Percentiles rank a stretch among this genome's conserved stretches.
Conservation (phyloP, 1,284 basidiomycete species). For the Marasmius tenuissimus region DNA sequence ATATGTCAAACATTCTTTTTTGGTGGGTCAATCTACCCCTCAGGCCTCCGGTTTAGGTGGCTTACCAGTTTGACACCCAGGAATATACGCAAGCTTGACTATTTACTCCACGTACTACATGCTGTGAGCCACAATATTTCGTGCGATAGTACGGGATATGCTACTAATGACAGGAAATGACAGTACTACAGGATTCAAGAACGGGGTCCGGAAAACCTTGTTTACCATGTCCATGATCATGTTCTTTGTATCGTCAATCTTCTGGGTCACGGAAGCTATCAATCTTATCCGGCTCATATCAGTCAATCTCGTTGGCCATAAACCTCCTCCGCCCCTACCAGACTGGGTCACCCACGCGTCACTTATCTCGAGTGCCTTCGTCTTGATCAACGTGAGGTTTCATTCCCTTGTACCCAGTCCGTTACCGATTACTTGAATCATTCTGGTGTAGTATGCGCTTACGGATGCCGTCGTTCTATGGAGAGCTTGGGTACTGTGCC, state of each 20-base stretch:
- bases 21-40: neutral
- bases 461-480: slow-evolving; percentile 24
- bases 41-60: neutral
- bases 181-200: slow-evolving; percentile 11
- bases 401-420: neutral
- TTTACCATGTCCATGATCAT: slow-evolving; percentile 10
- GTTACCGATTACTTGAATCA: neutral
- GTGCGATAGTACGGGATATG: neutral
- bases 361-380: slow-evolving; percentile 16
- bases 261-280: slow-evolving; percentile 17
- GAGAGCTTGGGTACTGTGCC: slow-evolving; percentile 23
- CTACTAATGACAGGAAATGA: neutral
- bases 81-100: slow-evolving; percentile 6
- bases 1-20: neutral
- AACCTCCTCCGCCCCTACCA: neutral
- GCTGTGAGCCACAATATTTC: neutral
- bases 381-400: slow-evolving; percentile 19
- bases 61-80: neutral
- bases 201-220: slow-evolving; percentile 4
- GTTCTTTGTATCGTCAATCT: slow-evolving; percentile 16
- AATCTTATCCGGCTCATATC: slow-evolving; percentile 12
- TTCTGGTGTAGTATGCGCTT: slow-evolving; percentile 17
- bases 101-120: slow-evolving; percentile 8
- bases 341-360: slow-evolving; percentile 3
- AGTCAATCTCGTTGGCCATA: neutral